These are phyloP conservation scores for Bipolaris bicolor DNA, from an alignment of 2,329 filamentous ascomycete species.

Conservation along the genomic window DNA sequence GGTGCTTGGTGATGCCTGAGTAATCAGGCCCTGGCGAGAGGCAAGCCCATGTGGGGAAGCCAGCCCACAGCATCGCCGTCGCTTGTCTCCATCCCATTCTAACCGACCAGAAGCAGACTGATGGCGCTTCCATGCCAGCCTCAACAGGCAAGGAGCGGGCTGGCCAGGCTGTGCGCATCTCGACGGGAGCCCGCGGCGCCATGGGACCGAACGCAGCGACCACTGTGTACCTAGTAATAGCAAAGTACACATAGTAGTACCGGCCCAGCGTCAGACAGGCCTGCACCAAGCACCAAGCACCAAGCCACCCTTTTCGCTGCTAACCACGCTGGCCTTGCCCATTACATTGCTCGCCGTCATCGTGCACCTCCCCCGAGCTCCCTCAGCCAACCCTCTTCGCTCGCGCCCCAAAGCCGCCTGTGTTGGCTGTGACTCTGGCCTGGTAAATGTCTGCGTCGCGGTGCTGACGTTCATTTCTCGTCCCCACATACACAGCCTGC, in stretches of 20 bases:
- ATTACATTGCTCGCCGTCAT: conserved; percentile 24
- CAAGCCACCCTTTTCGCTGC: conserved; percentile 5
- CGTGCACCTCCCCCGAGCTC: conserved; percentile 13
- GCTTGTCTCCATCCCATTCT: neutral
- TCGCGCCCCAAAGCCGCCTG: too few relatives aligned
- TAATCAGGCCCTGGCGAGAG: conserved; percentile 25
- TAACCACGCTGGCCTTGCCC: neutral
- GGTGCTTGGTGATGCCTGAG: conserved; percentile 45
- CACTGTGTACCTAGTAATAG: neutral
- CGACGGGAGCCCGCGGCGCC: conserved; percentile 5
- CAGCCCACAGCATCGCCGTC: neutral
- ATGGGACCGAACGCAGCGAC: neutral
- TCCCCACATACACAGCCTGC: conserved; percentile 23
- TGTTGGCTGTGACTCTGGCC: neutral
- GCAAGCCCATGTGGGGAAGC: conserved; percentile 31
- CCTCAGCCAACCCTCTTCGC: neutral
- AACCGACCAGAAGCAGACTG: neutral
- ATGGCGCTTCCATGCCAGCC: neutral
- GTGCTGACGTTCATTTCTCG: conserved; percentile 13
- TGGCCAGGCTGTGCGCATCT: conserved; percentile 4
- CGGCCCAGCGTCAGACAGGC: conserved; percentile 8
- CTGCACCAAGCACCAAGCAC: conserved; percentile 5
- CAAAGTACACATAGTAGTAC: neutral
- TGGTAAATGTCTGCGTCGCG: conserved; percentile 7
- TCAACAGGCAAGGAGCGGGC: neutral